Conservation (phyloP, 2,329 filamentous ascomycete species). For the Fusarium secorum region DNA sequence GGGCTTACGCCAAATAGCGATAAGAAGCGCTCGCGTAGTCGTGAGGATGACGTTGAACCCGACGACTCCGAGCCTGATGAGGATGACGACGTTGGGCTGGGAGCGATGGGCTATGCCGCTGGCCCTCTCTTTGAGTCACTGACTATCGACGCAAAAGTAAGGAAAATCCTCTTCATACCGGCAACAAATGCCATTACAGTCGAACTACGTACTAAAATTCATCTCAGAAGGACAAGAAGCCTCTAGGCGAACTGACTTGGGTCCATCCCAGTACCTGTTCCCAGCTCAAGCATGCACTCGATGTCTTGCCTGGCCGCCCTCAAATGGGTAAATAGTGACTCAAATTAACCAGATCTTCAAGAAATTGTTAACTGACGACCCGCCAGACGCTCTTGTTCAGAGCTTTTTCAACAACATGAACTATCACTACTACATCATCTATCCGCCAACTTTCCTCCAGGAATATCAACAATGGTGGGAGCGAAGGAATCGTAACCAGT, state of each 20-base stretch:
- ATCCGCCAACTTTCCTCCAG: slow-evolving; percentile 45
- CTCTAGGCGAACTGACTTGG: slow-evolving; percentile 25
- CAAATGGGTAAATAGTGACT: slow-evolving; percentile 43
- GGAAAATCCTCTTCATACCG: not conserved
- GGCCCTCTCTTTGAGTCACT: slow-evolving; percentile 45
- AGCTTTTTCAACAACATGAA: slow-evolving; percentile 49
- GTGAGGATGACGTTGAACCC: slow-evolving; percentile 29
- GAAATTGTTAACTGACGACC: not conserved
- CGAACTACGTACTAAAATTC: not conserved
- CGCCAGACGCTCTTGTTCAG: slow-evolving; percentile 46
- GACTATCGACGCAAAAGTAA: slow-evolving; percentile 36
- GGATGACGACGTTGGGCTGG: slow-evolving; percentile 43
- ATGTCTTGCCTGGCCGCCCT: slow-evolving; percentile 44
- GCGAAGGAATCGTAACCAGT: slow-evolving; percentile 35
- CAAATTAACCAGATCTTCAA: too few relatives aligned
- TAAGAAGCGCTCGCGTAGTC: slow-evolving; percentile 39
- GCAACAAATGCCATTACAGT: not conserved
- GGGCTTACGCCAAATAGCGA: slow-evolving; percentile 13
- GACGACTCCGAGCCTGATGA: slow-evolving; percentile 33
- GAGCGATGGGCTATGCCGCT: slow-evolving; percentile 46
- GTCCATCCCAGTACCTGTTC: slow-evolving; percentile 36
- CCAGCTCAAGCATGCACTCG: slow-evolving; percentile 45
- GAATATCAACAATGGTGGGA: slow-evolving; percentile 49
- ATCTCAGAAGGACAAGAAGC: slow-evolving; percentile 22
- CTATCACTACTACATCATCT: slow-evolving; percentile 50